Evolutionary conservation across 768 basidiomycete species (phyloP), one percentile per base, ranked within the genome.

Genomic region (Pilatotrama ljubarskyi): DNA sequence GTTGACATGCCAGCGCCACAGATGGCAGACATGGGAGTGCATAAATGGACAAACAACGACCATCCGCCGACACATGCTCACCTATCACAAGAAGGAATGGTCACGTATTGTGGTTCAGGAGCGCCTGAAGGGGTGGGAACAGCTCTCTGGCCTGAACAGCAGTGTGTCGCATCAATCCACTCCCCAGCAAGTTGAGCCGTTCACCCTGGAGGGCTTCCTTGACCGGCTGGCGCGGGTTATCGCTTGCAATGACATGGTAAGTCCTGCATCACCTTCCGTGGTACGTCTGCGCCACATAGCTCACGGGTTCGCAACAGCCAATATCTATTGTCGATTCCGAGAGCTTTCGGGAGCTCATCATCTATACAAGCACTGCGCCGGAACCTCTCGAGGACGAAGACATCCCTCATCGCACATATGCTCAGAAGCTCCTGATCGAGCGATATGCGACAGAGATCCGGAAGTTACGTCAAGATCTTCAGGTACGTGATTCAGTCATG

Each of bases 311-410:
- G n/a, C 9, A 42, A 32, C 46, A 78, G 77, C 72, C 77, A 3
- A 56, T 78, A 0, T 71, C 75, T 69, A 67, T 80, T 43, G 67
- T 79, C 10, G 76, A 79, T 18, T 66, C 62, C 38, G 64, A 57
- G 0, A 73, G 74, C 54, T 69, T 80, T 35, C 66, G 73, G 0
- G 68, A 72, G 0, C 68, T 77, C 18, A 57, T 74, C 0, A 55
- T 73, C 0, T 75, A 72, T 40, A 35, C 75, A 18, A 65, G 72
- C 5, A 44, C 52, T 7, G 36, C 51, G 14, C 51, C 51, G 13
- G 24, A 40, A 2, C 54, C 69, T 3, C 54, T 68, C 18, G 48
- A 73, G 1, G 70, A 78, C 14, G 36, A 57, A 0, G 73, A 77
- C 38, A 64, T 79, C 1, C 77, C 77, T 1, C 75, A 76, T 62